Conservation (phyloP, 139 green algal genomes). For the Pseudopediastrum boryanum region DNA sequence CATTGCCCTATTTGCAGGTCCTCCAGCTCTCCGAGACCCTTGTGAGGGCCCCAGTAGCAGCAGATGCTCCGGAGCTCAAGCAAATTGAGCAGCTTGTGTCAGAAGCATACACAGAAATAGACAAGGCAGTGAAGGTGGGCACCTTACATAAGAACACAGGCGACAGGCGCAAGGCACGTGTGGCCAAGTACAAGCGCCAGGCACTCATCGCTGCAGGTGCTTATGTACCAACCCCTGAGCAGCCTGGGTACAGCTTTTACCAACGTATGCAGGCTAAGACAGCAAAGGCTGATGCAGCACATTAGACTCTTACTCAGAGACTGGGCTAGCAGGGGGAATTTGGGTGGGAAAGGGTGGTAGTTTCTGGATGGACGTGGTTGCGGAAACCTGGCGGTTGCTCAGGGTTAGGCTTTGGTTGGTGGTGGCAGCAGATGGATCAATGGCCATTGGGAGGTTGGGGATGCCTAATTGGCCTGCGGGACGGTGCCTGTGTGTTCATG, state of each 20-base stretch:
- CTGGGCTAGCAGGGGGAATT: too few relatives aligned
- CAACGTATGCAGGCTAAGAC: constrained; percentile 24
- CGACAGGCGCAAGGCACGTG: constrained; percentile 82
- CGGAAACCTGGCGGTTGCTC: too few relatives aligned
- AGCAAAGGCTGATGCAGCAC: constrained; percentile 1
- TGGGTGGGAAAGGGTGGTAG: too few relatives aligned
- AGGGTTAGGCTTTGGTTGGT: too few relatives aligned
- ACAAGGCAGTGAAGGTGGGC: constrained; percentile 85
- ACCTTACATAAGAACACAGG: constrained; percentile 87
- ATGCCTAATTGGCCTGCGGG: too few relatives aligned
- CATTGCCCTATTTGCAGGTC: constrained; percentile 45
- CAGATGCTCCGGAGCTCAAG: constrained; percentile 18
- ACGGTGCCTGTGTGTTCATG: too few relatives aligned
- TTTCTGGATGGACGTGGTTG: too few relatives aligned
- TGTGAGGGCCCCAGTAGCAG: constrained; percentile 8
- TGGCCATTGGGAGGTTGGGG: too few relatives aligned
- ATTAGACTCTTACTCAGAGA: too few relatives aligned
- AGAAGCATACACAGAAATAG: constrained; percentile 84
- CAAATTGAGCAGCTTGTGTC: constrained; percentile 71
- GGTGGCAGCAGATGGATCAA: too few relatives aligned
- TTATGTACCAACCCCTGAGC: constrained; percentile 58
- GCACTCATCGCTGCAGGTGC: constrained; percentile 65
- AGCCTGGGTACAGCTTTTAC: constrained; percentile 37
- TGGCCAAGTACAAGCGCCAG: constrained; percentile 66
- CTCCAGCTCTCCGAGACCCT: constrained; percentile 58